Base-by-base conservation (phyloP, 2,329 filamentous ascomycete genomes). In the Aureobasidium sp. region DNA sequence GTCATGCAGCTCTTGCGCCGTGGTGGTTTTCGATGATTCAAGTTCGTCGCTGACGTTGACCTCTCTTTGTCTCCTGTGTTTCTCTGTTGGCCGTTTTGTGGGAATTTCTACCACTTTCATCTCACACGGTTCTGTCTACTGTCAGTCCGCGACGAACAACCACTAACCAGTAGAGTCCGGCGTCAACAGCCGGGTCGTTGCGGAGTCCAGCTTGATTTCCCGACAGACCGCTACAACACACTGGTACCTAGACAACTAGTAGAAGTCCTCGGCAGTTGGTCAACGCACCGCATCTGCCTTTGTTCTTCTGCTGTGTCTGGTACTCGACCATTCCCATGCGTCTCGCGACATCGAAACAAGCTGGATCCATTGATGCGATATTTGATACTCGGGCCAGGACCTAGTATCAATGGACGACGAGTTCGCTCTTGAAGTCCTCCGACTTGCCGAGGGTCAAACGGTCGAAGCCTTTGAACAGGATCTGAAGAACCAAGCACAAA, bases 351-450 rank as follows among this genome's bases (percentile, higher is more conserved):
- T 31, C 42, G 8, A 22, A 37, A 29, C 6, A 57, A 45, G 41
- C 55, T 59, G 55, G 55, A 59, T 48, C 15, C 31, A 47, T 47
- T 29, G 22, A 29, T 41, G 39, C 39, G 22, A 57, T 25, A 36
- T 27, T 47, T 36, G 37, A 34, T 25, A 59, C 44, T 48, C 42
- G 53, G 27, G 29, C 41, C 25, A 25, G 27, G 36, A 25, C 25
- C 6, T 14, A 25, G 20, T 34, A 27, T 48, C 44, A 31, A 62
- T 62, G 60, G 65, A 63, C 25, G 63, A 61, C 55, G 53, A 67
- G 20, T 72, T 68, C 55, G 63, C 69, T 51, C 64, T 65, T 42
- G 68, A 72, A 12, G 70, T 73, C 55, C 67, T 73, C 17, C 64
- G 66, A 37, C 65, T 71, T 27, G 59, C 53, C n/a, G 64, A 67